These are phyloP conservation scores for Bremia lactucae DNA, from an alignment of 352 stramenopile species.

Conservation along the genomic window DNA sequence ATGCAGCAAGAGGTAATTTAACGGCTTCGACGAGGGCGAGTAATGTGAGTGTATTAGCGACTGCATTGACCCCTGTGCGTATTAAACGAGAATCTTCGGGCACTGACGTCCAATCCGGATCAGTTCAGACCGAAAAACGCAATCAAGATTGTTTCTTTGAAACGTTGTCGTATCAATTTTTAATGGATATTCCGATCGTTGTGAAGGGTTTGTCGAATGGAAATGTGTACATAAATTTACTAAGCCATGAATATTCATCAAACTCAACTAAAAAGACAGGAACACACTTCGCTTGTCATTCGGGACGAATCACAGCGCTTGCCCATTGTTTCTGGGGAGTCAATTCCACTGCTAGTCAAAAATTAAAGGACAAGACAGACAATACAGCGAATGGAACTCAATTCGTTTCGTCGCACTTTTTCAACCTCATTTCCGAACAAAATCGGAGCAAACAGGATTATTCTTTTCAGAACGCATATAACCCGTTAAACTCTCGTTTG, in stretches of 20 bases:
- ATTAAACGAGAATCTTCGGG: slow-evolving; percentile 5
- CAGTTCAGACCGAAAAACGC: slow-evolving; percentile 1
- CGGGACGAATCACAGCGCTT: slow-evolving; percentile 33
- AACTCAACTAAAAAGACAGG: background rate
- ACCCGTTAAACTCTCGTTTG: too few relatives aligned
- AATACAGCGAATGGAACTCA: slow-evolving; percentile 50
- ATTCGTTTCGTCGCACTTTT: slow-evolving; percentile 48
- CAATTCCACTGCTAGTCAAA: background rate
- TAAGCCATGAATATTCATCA: slow-evolving; percentile 18
- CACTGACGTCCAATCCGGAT: background rate
- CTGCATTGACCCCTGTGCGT: slow-evolving; percentile 20
- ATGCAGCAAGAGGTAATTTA: too few relatives aligned
- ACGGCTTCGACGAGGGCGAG: slow-evolving; percentile 9
- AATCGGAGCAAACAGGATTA: slow-evolving; percentile 27
- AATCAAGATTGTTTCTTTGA: too few relatives aligned
- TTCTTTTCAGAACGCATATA: background rate
- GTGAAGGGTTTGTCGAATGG: slow-evolving; percentile 41
- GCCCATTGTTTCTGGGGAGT: slow-evolving; percentile 32
- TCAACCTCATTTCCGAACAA: slow-evolving; percentile 16
- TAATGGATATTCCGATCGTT: slow-evolving; percentile 54
- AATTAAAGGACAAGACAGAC: slow-evolving; percentile 6
- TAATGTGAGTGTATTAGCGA: slow-evolving; percentile 15
- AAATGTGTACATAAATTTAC: slow-evolving; percentile 18
- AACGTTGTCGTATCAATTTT: slow-evolving; percentile 16
- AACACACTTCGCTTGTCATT: slow-evolving; percentile 19